Conservation (phyloP, 2,329 filamentous ascomycete genomes). For the Aspergillus pseudoviridinutans region DNA sequence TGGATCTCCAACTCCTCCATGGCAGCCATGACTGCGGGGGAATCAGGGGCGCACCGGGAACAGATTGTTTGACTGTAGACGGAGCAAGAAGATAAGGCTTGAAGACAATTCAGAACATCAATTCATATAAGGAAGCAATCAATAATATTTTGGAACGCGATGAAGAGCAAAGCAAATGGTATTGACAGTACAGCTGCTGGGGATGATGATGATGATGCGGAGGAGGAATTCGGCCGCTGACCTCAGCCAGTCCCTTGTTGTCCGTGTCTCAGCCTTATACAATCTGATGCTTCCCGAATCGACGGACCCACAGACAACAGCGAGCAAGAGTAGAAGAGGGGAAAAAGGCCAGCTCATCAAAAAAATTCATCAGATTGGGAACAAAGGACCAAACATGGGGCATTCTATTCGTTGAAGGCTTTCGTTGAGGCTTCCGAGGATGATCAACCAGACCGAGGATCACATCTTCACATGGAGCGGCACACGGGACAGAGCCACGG, state of each 20-base stretch:
- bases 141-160: background rate
- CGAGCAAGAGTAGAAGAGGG: background rate
- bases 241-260: background rate
- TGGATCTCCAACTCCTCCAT: conserved; percentile 97
- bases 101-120: background rate
- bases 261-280: background rate
- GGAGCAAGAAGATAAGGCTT: background rate
- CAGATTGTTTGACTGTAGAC: conserved; percentile 7
- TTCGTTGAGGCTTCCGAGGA: background rate
- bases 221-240: background rate
- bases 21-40: conserved; percentile 64
- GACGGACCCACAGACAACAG: background rate
- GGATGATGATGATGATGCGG: background rate
- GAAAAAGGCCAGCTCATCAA: background rate
- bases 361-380: background rate
- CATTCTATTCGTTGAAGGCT: background rate
- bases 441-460: background rate
- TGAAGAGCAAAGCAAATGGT: conserved; percentile 1
- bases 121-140: background rate
- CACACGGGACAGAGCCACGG: background rate
- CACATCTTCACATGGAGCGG: background rate
- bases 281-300: background rate
- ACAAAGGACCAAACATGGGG: background rate
- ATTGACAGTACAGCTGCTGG: background rate
- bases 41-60: conserved; percentile 2